Evolutionary conservation across 257 asterid species (phyloP).

Genomic region (Lycium barbarum): DNA sequence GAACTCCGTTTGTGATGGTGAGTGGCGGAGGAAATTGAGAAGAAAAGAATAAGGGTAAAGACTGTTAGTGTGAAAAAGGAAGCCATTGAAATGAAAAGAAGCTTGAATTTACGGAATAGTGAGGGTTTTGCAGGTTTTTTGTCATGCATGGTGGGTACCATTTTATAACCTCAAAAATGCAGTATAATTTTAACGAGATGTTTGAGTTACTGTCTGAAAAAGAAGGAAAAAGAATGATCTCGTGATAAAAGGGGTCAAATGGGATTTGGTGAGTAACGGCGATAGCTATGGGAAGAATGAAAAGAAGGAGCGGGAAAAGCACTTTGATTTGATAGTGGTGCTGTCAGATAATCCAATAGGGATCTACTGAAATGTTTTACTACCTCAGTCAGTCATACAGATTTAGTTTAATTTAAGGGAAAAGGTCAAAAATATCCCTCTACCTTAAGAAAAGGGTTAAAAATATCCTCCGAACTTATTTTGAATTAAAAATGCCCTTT

Average conservation of each 20-base stretch:
- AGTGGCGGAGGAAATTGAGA: slow-evolving; percentile 36
- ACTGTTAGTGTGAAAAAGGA: slow-evolving; percentile 31
- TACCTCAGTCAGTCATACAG: too few relatives aligned
- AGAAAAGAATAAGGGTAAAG: slow-evolving; percentile 28
- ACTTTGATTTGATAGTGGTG: not conserved
- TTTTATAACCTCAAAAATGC: not conserved
- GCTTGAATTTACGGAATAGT: not conserved
- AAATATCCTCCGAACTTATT: too few relatives aligned
- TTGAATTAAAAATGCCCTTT: too few relatives aligned
- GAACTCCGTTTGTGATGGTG: not conserved
- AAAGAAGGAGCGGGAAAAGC: not conserved
- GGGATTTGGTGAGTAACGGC: not conserved
- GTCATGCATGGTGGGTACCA: not conserved
- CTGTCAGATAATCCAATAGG: not conserved
- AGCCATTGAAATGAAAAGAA: slow-evolving; percentile 51
- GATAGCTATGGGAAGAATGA: not conserved
- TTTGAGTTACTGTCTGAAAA: not conserved
- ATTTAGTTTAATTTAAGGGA: too few relatives aligned
- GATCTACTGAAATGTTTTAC: not conserved
- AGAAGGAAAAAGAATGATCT: not conserved
- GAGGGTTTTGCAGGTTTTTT: slow-evolving; percentile 22
- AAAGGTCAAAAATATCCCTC: too few relatives aligned
- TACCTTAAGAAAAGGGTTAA: too few relatives aligned
- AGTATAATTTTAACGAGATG: not conserved
- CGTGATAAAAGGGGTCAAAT: not conserved